Percentiles rank a stretch among this genome's conserved stretches.
Evolutionary conservation across 2,329 filamentous ascomycete genomes (phyloP).

Genomic region (Diaporthe longicolla): DNA sequence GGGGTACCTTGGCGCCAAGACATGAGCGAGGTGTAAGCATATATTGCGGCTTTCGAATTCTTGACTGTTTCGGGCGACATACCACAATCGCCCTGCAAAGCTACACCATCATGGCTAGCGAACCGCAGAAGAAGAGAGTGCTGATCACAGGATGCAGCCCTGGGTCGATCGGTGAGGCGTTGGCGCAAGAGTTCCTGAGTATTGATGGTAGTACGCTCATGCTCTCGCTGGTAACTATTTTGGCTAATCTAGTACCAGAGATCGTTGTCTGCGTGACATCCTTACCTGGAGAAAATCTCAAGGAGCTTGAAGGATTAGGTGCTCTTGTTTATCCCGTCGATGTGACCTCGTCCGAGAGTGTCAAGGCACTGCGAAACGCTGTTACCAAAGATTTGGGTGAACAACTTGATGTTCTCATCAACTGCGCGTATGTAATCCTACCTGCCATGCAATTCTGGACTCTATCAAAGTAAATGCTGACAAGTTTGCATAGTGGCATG

Average conservation of each 20-base stretch:
- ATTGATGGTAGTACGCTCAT: not conserved
- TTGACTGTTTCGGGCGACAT: not conserved
- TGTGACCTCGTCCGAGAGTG: constrained; percentile 2
- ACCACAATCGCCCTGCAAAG: not conserved
- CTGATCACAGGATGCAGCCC: constrained; percentile 13
- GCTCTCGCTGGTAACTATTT: not conserved
- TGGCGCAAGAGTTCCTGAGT: not conserved
- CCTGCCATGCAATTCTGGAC: not conserved
- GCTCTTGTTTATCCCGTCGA: not conserved
- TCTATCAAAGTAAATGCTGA: not conserved
- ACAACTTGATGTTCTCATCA: not conserved
- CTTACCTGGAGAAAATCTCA: not conserved
- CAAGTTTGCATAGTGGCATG: not conserved
- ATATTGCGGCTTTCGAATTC: constrained; percentile 3
- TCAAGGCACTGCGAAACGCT: not conserved
- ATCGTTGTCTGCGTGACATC: constrained; percentile 3
- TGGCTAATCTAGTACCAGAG: not conserved
- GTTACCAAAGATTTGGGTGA: not conserved
- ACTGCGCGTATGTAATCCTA: not conserved
- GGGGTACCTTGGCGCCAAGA: not conserved
- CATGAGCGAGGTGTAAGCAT: not conserved
- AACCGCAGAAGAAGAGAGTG: constrained; percentile 6
- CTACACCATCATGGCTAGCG: not conserved
- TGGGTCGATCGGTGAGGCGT: not conserved
- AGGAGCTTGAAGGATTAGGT: not conserved